Evolutionary conservation across 2,329 filamentous ascomycete species (phyloP), one percentile per base, ranked within the genome.

Genomic region (Orbilia quercus): DNA sequence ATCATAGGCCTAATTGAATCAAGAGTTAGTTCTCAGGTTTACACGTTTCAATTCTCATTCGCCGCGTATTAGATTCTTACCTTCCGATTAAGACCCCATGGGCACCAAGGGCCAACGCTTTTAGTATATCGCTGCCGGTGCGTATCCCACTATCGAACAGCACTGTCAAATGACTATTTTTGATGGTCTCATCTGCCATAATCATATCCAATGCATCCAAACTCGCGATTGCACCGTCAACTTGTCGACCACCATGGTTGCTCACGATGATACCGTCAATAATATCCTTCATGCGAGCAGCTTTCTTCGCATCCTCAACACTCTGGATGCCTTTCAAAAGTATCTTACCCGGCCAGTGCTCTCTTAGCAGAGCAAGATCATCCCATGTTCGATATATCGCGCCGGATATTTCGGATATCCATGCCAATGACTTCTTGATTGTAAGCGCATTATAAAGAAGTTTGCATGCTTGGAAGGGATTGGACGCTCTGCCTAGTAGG

Each of bases 321-420:
- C 79, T 81, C 71, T 81, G 77, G 1, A 83, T 79, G 1, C 82
- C 82, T 22, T 73, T 73, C 18, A 73, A 28, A 16, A 73, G 18
- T 2, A 73, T 73, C 34, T 73, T 73, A 1, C 69, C 69, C 23
- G 38, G 69, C 69, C 69, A 73, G 28, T 73, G 48, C 23, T 73
- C 22, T 31, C 62, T 73, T 14, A 73, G 20, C 5, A 58, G 45
- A 18, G 47, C 20, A 20, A 73, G 69, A 55, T 91, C 83, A 1
- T 87, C 84, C 89, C 89, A 91, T 0, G 82, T 82, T 75, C 86
- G 86, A 45, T 83, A 82, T 12, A 80, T 80, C 0, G 85, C 84
- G 0, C 84, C 83, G 71, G 87, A 87, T 11, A 84, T 82, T 57
- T 84, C 82, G 34, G 80, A 78, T 25, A 83, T 81, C 86, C 87